Evolutionary conservation across 108 stramenopile species (phyloP), one percentile per base, ranked within the genome.

Genomic region (Nitzschia sp.): DNA sequence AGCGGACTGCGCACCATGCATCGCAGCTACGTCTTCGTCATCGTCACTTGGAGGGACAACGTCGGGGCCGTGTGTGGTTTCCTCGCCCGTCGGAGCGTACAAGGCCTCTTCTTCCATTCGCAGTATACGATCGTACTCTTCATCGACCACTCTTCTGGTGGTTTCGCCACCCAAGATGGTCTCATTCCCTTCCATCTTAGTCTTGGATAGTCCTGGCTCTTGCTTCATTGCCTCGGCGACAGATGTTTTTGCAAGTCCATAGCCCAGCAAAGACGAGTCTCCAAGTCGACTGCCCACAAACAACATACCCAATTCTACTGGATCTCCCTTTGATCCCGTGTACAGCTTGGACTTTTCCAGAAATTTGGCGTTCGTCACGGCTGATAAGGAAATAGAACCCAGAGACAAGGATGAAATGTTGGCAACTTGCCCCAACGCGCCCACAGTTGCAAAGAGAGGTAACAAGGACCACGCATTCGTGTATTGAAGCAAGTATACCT

Each of bases 271-370:
- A 38, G 85, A 80, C 19, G 89, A 90, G 72, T 95, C 89, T 58
- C 93, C 93, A 59, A 92, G 57, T 54, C 93, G 85, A 58, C 90
- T 92, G 38, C 88, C 93, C 5, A 85, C 82, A 59, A 92, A 89
- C 17, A 95, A 28, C 13, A 95, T 38, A 0, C 93, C 93, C 33
- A 81, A 71, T 23, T 82, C 59, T 33, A 74, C 36, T 8, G 53
- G 19, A 54, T 31, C 64, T 19, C 17, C 25, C 33, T 54, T 64
- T 13, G 66, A 35, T 6, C 36, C 30, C 15, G 54, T 48, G 8
- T 8, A 3, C 11, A 55, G 3, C 25, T 51, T 55, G 23, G 21
- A 35, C 1, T 67, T 42, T 6, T 42, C 38, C 38, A 6, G 13
- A 6, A 42, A 42, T 42, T 9, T 26, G 49, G 24, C 2, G 60